Evolutionary conservation across 805 yeast species (phyloP), one percentile per base, ranked within the genome.

Genomic region (Suhomyces sp.): DNA sequence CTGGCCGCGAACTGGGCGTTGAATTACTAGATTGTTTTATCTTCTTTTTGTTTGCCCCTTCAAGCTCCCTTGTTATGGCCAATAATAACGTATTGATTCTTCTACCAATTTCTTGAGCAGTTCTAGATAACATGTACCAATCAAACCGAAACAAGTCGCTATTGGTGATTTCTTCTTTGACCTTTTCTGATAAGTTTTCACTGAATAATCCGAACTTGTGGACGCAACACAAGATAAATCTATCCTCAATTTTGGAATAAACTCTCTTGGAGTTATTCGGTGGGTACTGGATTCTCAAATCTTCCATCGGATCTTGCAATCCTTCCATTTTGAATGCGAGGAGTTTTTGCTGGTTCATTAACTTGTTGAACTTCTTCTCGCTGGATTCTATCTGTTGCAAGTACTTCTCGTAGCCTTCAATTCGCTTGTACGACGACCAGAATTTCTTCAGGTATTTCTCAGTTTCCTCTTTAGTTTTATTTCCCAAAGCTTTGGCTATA

Each of bases 181-280:
- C 79, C 58, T 76, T 78, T 56, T 88, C 91, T 56, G 78, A 80
- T 42, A 88, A 70, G 50, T 81, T 77, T 23, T 83, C 85, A 46
- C 81, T 72, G 60, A 80, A 74, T 24, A 88, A 66, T 0, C 96
- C 96, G 58, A 81, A 77, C 59, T 85, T 85, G 65, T 85, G 77
- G 0, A 86, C 86, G 51, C 82, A 79, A 27, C 79, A 60, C 48
- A 88, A 63, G 24, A 88, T 71, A 59, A 84, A 88, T 50, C 89
- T 76, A 63, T 88, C 96, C 63, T 88, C 96, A 0, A 78, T 66
- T 31, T 82, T 81, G 7, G 88, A 83, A 60, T 86, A 88, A 7
- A 87, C 78, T 59, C 91, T 72, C 62, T 88, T 87, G 10, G 94
- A 87, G 64, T 87, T 88, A 63, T 87, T 88, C n/a, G 92, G 92